phyloP scores from a whole-genome alignment of 192 early-diverging fungal genomes.

The Linnemannia schmuckeri region DNA sequence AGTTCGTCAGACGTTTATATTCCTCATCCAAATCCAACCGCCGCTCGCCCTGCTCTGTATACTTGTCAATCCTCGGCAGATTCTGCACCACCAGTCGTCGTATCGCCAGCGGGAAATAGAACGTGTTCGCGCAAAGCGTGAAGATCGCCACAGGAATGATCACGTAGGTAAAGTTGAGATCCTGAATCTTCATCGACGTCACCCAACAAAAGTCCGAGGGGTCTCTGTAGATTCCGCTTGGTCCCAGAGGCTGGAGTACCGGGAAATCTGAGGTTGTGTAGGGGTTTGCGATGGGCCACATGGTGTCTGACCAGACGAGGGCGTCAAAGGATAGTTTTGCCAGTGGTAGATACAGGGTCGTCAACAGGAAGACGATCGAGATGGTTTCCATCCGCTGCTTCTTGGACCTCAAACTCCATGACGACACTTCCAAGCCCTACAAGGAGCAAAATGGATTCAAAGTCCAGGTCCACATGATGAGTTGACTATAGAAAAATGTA shows the following conservation, averaged over 20 bases:
- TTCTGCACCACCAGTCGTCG: constrained; percentile 54
- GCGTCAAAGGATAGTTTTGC: constrained; percentile 56
- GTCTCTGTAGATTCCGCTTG: constrained; percentile 32
- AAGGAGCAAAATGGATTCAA: neutral
- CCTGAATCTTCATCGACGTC: constrained; percentile 59
- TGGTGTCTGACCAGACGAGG: constrained; percentile 56
- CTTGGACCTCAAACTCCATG: constrained; percentile 53
- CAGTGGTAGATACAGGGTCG: constrained; percentile 54
- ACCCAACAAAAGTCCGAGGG: constrained; percentile 59
- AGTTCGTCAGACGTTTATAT: constrained; percentile 63
- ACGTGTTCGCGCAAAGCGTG: constrained; percentile 30
- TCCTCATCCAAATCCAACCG: constrained; percentile 49
- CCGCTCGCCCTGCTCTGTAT: constrained; percentile 50
- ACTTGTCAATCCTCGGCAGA: constrained; percentile 62
- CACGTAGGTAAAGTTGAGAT: constrained; percentile 54
- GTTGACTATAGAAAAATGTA: too few species aligned
- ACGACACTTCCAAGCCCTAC: constrained; percentile 53
- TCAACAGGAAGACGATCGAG: constrained; percentile 53
- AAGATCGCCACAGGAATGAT: constrained; percentile 55
- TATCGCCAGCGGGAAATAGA: constrained; percentile 58
- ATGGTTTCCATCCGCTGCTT: constrained; percentile 49
- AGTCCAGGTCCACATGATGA: neutral
- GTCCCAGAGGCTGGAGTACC: constrained; percentile 33
- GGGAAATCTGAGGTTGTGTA: constrained; percentile 46
- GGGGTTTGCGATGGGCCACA: constrained; percentile 54